These are phyloP conservation scores for Populus davidiana DNA, from an alignment of 345 rosid species.

Conservation along the genomic window DNA sequence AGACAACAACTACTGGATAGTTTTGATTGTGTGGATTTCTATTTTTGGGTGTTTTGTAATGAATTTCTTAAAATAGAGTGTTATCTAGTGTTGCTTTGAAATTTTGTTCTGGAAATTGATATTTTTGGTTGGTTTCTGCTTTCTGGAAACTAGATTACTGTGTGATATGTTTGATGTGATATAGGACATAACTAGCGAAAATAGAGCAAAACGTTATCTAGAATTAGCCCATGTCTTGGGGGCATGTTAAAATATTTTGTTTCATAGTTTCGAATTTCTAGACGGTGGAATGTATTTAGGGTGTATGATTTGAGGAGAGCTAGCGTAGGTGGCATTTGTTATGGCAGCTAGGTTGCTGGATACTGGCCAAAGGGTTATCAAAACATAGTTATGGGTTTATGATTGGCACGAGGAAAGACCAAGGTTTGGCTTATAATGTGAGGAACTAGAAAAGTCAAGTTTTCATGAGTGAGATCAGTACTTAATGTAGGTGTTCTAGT, in stretches of 20 bases:
- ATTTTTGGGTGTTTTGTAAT: neutral
- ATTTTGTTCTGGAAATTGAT: neutral
- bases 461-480: neutral
- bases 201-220: neutral
- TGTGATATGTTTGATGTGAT: slow-evolving; percentile 1
- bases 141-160: neutral
- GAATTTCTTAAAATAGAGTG: neutral
- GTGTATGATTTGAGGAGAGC: neutral
- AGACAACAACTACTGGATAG: neutral
- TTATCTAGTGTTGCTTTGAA: neutral
- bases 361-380: neutral
- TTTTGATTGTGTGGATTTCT: neutral
- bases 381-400: neutral
- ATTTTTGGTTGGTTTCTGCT: neutral
- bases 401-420: neutral
- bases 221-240: neutral
- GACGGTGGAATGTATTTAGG: neutral
- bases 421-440: neutral
- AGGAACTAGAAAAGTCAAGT: neutral
- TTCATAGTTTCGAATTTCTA: neutral
- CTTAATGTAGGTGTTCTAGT: neutral
- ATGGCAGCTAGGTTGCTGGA: neutral
- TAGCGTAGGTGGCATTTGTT: neutral
- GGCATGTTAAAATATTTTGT: neutral
- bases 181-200: neutral